Base-by-base conservation (phyloP, 768 basidiomycete genomes). In the Nidularia sp. region DNA sequence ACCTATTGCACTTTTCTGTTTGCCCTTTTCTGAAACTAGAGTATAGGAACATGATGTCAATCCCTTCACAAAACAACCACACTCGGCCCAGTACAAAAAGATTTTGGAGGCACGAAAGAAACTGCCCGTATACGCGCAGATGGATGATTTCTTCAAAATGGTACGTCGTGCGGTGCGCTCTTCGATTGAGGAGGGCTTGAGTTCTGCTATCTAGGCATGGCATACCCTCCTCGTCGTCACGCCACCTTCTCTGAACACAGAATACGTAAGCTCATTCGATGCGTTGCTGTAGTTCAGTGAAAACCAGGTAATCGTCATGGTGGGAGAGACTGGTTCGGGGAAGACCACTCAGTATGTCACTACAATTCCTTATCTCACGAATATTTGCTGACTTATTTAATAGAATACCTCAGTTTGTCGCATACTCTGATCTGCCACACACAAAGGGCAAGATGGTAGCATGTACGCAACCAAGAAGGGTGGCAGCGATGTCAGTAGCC, bases 401-500 rank as follows among this genome's bases (percentile, higher is more conserved):
- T 60, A 93, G 93, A 72, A 97, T 98, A 62, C 96, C 96, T 1
- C 96, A 98, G 67, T 97, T 98, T 61, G 94, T 95, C 42, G 89
- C 87, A 44, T 98, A 85, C 67, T 92, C 92, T 3, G 96, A 98
- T 68, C 69, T 97, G 33, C 94, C 95, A 0, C 94, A 98, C 64
- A 82, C 85, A 4, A 88, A 82, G 66, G 86, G 91, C 35, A 97
- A 93, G 67, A 71, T 98, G 60, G 86, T 99, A 2, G 96, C 96
- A 0, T 99, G 96, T 62, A 99, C 96, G 2, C 96, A 99, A 64
- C 96, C 96, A 1, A 79, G 96, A 60, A 81, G 96, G 73, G 93
- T 99, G 3, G 94, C 96, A 8, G 94, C 96, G 6, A 98, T 97
- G 93, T 93, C 90, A 12, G 96, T 98, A 2, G 96, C 96, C 18